Evolutionary conservation across 169 alveolate genomes (phyloP).

Genomic region (Plasmodium cynomolgi): DNA sequence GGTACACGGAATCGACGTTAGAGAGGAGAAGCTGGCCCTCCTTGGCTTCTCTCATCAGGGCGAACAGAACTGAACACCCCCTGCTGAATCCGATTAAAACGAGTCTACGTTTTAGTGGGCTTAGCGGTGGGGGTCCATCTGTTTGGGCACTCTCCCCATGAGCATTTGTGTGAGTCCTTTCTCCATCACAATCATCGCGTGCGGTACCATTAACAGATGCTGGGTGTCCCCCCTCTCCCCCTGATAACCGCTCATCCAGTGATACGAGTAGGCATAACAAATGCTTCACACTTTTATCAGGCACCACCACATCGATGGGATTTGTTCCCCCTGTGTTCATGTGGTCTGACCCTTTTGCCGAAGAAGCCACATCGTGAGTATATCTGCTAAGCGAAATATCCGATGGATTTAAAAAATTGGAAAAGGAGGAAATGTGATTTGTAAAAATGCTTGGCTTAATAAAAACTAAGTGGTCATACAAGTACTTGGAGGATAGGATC

Average conservation of each 20-base stretch:
- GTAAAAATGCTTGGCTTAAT: constrained; percentile 44
- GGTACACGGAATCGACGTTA: constrained; percentile 16
- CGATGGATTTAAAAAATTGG: constrained; percentile 40
- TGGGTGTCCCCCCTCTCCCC: not conserved
- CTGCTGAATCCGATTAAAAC: constrained; percentile 65
- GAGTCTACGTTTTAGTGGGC: not conserved
- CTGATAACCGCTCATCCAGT: constrained; percentile 14
- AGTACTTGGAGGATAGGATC: constrained; percentile 50
- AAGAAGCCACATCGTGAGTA: not conserved
- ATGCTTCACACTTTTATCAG: constrained; percentile 31
- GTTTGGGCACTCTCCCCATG: not conserved
- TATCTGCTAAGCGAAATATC: not conserved
- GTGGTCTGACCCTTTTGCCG: not conserved
- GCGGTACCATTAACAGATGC: not conserved
- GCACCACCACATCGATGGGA: not conserved
- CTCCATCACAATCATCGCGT: not conserved
- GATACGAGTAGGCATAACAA: constrained; percentile 31
- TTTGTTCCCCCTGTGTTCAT: not conserved
- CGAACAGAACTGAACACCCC: constrained; percentile 58
- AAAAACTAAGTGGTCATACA: constrained; percentile 60
- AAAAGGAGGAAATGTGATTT: constrained; percentile 23
- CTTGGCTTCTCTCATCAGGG: constrained; percentile 30
- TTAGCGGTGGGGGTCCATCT: not conserved
- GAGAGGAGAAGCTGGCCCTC: constrained; percentile 9
- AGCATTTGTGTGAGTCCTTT: not conserved